Evolutionary conservation across 768 basidiomycete genomes (phyloP), one percentile per base, ranked within the genome.

Genomic region (Asterophora lycoperdoides): DNA sequence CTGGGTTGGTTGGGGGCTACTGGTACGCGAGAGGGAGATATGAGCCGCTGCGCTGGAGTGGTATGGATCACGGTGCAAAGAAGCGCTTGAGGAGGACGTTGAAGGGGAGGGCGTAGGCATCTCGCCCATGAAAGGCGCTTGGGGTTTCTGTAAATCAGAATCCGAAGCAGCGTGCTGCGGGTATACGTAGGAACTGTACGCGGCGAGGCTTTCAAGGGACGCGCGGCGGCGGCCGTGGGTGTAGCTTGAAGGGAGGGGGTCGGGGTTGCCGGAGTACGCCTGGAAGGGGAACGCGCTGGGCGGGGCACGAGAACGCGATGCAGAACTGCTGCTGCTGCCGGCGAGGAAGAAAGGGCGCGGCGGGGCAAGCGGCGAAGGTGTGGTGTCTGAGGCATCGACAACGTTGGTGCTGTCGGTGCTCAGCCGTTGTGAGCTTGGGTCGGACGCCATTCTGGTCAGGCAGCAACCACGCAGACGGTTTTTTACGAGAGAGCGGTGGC

Each of bases 201-300:
- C 26, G 59, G 65, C 57, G 60, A 71, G 59, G 41, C 67, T 71
- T 23, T 75, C 78, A 20, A 65, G 54, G 41, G 78, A 78, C n/a
- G 68, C 70, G 7, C 75, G 69, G 11, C 70, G 69, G 13, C 61
- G 48, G 32, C 64, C 56, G 26, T 79, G 71, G 40, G 76, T 60
- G 14, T 66, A 56, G 1, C 3, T 3, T 6, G 23, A 23, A 3
- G 70, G 71, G 11, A 76, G 68, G 0, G 83, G 80, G 58, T 85
- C 85, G 8, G 84, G 80, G 61, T 84, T 86, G 13, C 84, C 83
- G 0, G 78, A 71, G 58, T 86, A 75, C 0, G 78, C 74, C 59
- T 84, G 78, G 70, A 81, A 83, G 11, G 82, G 82, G 37, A 68
- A 74, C 13, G 64, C 43, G 28, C 66, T 72, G 1, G 68, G 70